A percentile compares a stretch with the other conserved stretches of the same genome.
phyloP scores from a whole-genome alignment of 1,284 basidiomycete genomes.

The Vanrija pseudolonga region DNA sequence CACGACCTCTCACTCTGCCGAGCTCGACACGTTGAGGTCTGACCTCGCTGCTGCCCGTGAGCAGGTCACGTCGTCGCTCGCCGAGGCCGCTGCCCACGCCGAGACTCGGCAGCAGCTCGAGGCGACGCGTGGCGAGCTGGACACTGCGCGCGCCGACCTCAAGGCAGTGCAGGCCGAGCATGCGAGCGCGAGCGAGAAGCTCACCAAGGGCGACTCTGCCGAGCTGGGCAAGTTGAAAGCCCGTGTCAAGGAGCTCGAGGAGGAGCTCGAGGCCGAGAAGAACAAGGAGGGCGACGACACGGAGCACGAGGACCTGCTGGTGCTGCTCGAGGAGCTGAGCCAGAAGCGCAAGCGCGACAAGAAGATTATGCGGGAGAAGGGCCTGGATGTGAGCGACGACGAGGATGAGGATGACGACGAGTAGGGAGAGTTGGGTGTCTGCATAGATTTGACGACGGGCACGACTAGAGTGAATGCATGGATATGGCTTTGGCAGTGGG shows the following conservation, averaged over 20 bases:
- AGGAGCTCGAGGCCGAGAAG: conserved; percentile 58
- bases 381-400: conserved; percentile 84
- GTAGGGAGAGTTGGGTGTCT: conserved; percentile 2
- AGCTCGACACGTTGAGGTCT: conserved; percentile 29
- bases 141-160: conserved; percentile 15
- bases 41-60: conserved; percentile 27
- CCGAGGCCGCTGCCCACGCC: conserved; percentile 20
- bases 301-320: conserved; percentile 91
- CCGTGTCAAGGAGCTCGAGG: conserved; percentile 15
- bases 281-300: conserved; percentile 76
- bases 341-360: conserved; percentile 82
- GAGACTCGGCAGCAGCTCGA: conserved; percentile 31
- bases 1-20: conserved; percentile 15
- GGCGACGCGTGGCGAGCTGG: conserved; percentile 27
- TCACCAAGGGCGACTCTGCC: conserved; percentile 9
- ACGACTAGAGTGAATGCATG: too few relatives aligned
- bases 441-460: too few relatives aligned
- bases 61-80: conserved; percentile 19
- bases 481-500: too few relatives aligned
- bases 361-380: conserved; percentile 63
- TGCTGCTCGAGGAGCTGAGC: conserved; percentile 86
- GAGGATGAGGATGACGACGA: conserved; percentile 76
- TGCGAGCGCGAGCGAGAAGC: conserved; percentile 8
- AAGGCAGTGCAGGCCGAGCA: conserved; percentile 15
- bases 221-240: conserved; percentile 20